phyloP scores from a whole-genome alignment of 495 filamentous ascomycete species.

The Massariosphaeria phaeospora region DNA sequence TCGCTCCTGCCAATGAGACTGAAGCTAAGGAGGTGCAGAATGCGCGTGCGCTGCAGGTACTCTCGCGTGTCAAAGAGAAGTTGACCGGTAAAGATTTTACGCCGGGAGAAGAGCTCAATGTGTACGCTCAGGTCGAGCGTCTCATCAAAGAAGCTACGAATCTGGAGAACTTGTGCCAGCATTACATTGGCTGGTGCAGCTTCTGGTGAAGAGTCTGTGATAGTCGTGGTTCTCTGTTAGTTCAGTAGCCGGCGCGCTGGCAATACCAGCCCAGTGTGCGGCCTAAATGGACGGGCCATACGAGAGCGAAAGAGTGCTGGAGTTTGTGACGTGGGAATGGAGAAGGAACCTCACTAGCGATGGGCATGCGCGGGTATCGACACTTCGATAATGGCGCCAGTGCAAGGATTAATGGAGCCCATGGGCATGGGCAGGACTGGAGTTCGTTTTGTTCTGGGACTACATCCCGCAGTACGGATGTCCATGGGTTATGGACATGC shows the following conservation, averaged over 20 bases:
- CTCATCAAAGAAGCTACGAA: constrained; percentile 91
- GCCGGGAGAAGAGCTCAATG: constrained; percentile 66
- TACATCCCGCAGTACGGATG: too few relatives aligned
- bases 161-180: constrained; percentile 95
- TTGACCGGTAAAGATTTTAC: constrained; percentile 70
- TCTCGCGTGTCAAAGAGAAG: constrained; percentile 90
- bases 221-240: neutral
- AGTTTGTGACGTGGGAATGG: neutral
- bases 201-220: constrained; percentile 62
- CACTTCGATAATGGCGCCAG: neutral
- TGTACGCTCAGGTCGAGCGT: constrained; percentile 89
- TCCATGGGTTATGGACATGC: neutral
- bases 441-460: neutral
- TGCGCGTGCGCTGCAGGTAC: constrained; percentile 83
- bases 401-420: neutral
- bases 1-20: constrained; percentile 37
- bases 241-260: neutral
- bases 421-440: neutral
- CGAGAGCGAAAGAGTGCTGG: too few relatives aligned
- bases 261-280: neutral
- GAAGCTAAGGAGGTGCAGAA: constrained; percentile 78
- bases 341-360: neutral
- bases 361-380: neutral
- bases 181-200: constrained; percentile 97
- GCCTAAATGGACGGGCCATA: too few relatives aligned